These are phyloP conservation scores for Cunninghamia lanceolata DNA, from an alignment of 75 land plant genomes.

Conservation along the genomic window DNA sequence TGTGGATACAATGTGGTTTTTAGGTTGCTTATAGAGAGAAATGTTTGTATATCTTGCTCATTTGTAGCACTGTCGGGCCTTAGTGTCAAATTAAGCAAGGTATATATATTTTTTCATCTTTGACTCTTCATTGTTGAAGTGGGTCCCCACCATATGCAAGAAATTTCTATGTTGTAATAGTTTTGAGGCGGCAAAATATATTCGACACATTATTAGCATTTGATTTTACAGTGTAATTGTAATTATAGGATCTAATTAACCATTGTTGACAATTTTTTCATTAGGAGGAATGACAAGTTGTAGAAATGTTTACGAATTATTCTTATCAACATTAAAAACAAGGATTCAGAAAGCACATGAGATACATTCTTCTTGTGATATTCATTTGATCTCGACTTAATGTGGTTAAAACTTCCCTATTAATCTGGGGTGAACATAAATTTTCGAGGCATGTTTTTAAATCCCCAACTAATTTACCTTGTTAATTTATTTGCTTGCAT, in stretches of 20 bases:
- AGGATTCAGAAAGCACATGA: too few relatives aligned
- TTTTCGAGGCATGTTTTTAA: too few relatives aligned
- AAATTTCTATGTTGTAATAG: not conserved
- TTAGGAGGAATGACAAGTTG: too few relatives aligned
- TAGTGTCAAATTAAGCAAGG: not conserved
- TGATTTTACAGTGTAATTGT: not conserved
- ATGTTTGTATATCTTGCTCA: slow-evolving; percentile 3
- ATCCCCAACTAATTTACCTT: too few relatives aligned
- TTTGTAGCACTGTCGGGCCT: not conserved
- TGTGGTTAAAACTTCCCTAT: too few relatives aligned
- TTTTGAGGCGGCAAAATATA: not conserved
- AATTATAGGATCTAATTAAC: not conserved
- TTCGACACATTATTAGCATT: not conserved
- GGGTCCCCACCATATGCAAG: not conserved
- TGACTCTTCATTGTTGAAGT: not conserved
- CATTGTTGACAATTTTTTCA: too few relatives aligned
- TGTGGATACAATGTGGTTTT: not conserved
- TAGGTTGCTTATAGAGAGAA: not conserved
- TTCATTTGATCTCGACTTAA: too few relatives aligned
- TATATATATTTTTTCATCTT: not conserved
- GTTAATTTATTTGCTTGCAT: too few relatives aligned
- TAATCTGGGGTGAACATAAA: too few relatives aligned
- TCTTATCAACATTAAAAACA: too few relatives aligned
- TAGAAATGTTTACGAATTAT: too few relatives aligned
- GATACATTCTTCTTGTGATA: too few relatives aligned